A percentile compares a stretch with the other conserved stretches of the same genome.
phyloP scores from a whole-genome alignment of 257 asterid species.

The Jaltomata sinuosa region DNA sequence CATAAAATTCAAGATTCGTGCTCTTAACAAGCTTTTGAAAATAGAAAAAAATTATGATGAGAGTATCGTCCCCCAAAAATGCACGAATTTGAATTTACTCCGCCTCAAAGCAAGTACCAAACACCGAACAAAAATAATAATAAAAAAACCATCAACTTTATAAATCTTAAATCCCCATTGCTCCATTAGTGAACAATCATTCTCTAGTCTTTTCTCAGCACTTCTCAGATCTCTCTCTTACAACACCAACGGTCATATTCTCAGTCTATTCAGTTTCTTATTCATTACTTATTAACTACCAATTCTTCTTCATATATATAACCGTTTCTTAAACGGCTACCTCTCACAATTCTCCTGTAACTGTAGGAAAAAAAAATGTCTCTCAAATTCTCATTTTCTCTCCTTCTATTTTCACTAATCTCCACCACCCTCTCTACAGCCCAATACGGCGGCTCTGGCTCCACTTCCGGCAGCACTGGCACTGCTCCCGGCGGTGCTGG shows the following conservation, averaged over 20 bases:
- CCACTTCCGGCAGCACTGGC: neutral
- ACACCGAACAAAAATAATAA: too few species aligned
- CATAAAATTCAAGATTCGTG: too few species aligned
- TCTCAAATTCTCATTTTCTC: neutral
- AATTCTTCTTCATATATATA: neutral
- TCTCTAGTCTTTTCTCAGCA: neutral
- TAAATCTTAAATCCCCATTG: neutral
- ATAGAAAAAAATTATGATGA: too few species aligned
- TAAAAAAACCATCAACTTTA: too few species aligned
- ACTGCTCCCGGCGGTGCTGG: neutral
- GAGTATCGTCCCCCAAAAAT: too few species aligned
- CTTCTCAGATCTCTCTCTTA: neutral
- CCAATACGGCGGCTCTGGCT: conserved; percentile 23
- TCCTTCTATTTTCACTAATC: neutral
- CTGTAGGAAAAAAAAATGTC: neutral
- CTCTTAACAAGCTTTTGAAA: too few species aligned
- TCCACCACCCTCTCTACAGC: conserved; percentile 24
- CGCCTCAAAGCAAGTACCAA: too few species aligned
- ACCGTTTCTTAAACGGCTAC: neutral
- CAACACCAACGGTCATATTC: conserved; percentile 10
- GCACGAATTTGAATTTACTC: too few species aligned
- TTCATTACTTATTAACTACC: neutral
- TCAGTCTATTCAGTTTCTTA: neutral
- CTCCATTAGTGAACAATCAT: neutral
- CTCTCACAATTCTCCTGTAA: neutral